Evolutionary conservation across 108 stramenopile species (phyloP), one percentile per base, ranked within the genome.

Genomic region (Nannochloropsis oceanica): DNA sequence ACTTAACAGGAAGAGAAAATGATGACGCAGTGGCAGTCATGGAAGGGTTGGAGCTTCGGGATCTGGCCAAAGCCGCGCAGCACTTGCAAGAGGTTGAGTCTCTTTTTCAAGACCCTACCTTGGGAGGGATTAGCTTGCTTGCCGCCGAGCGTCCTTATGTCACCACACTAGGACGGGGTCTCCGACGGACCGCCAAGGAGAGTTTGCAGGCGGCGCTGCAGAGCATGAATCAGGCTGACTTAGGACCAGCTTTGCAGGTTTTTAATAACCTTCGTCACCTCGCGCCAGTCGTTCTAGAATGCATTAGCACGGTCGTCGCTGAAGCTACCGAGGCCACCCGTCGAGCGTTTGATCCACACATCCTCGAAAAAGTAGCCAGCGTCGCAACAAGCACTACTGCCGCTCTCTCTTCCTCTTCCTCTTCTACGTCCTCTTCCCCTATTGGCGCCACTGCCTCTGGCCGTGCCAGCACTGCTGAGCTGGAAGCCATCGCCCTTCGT

Each of bases 51-150:
- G 87, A 87, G 43, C 80, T 87, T 22, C 43, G 87, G 13, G 87
- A 87, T 83, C 83, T 87, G 22, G 84, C 87, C 10, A 87, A 87
- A 83, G 87, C 87, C n/a, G 87, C 83, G 84, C 87, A 87, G 81
- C 83, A 79, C 26, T 27, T 87, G 26, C 87, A 87, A 80, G 87
- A 87, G 83, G 83, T 87, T 0, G 87, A 87, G 43, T 43, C 73
- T 14, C 80, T 82, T 18, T 83, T 87, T 13, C 43, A 73, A 11
- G 87, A 87, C 80, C 34, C 80, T 12, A 80, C 83, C 18, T 44
- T 87, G 44, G 82, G 79, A 42, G 84, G 46, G 34, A 80, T 87
- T 22, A 79, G 79, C 24, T 79, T 87, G 14, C 83, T 87, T 14
- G 79, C 27, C 12, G 43, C 50, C 22, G 87, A 87, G 84, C 83